phyloP scores from a whole-genome alignment of 192 early-diverging fungal genomes.

The Phycomyces blakesleeanus region DNA sequence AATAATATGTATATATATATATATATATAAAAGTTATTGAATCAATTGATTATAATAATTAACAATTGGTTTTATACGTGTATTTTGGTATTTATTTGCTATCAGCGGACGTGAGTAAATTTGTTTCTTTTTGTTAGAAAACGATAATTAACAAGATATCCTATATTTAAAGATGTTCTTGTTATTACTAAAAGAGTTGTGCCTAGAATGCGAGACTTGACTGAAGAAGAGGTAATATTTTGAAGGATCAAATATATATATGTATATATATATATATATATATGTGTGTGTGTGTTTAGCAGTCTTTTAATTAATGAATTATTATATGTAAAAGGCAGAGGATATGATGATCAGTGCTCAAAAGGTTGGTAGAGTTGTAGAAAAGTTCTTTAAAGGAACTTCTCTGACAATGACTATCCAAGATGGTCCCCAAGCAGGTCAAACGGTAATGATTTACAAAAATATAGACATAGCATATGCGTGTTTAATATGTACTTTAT shows the following conservation, averaged over 20 bases:
- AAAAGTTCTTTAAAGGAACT: conserved; percentile 65
- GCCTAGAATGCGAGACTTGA: conserved; percentile 72
- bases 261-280: too few species aligned
- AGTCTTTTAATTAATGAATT: too few species aligned
- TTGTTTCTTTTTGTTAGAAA: too few species aligned
- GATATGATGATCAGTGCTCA: conserved; percentile 85
- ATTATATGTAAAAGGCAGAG: conserved; percentile 16
- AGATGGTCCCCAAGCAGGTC: conserved; percentile 34
- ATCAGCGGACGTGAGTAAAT: conserved; percentile 33
- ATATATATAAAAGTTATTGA: too few species aligned
- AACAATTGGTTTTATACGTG: too few species aligned
- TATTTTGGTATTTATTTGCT: not conserved
- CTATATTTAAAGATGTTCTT: conserved; percentile 65
- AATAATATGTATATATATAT: too few species aligned
- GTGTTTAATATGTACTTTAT: too few species aligned
- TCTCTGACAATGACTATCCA: conserved; percentile 75
- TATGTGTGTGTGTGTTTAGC: too few species aligned
- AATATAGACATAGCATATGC: too few species aligned
- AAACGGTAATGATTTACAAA: too few species aligned
- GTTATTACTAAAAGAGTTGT: conserved; percentile 67
- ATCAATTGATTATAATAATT: too few species aligned
- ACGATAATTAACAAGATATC: too few species aligned
- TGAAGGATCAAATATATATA: not conserved
- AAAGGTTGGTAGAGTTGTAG: conserved; percentile 67
- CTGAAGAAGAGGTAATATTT: conserved; percentile 59